Base-by-base conservation (phyloP, 345 rosid genomes). In the Combretum micranthum region DNA sequence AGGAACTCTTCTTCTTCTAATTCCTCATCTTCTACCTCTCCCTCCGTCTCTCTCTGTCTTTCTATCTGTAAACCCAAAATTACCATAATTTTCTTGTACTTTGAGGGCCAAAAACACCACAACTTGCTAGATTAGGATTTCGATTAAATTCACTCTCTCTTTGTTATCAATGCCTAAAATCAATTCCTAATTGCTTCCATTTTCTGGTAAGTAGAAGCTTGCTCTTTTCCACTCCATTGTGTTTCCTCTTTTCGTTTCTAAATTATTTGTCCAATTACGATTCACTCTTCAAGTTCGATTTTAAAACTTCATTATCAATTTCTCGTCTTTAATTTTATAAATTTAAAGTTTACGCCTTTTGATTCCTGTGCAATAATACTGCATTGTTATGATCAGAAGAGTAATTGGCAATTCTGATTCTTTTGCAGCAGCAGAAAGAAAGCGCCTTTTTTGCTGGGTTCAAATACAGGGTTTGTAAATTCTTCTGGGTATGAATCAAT, bases 391-490 rank as follows among this genome's bases (percentile, higher is more conserved):
- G 46, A 65, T 72, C 52, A 71, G 63, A 78, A 66, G 80, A 76
- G 75, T 67, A 53, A 51, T 72, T 37, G 52, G 39, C 39, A 32
- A 55, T 62, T 71, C 71, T 67, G n/a, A 47, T 52, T 61, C 67
- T 71, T 71, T 80, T 74, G 39, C 52, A 71, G 61, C 64, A 71
- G 78, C 75, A 66, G 58, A 50, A 59, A 53, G 13, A 63, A 65
- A 25, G 57, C 58, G 56, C 50, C 61, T 62, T 55, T 52, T 44
- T 63, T 78, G 67, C 71, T 64, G 69, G 59, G 67, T 75, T 76
- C 53, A 54, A 67, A 80, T 59, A 62, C 80, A 80, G 91, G 97
- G 84, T 80, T 86, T 83, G 22, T 54, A 55, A 54, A 61, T 72
- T 57, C 46, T 67, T 68, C 56, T 60, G 74, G 42, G 44, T 63